A percentile compares a stretch with the other conserved stretches of the same genome.
phyloP scores from a whole-genome alignment of 176 grass and related monocot species.

The Oryza glumipatula region DNA sequence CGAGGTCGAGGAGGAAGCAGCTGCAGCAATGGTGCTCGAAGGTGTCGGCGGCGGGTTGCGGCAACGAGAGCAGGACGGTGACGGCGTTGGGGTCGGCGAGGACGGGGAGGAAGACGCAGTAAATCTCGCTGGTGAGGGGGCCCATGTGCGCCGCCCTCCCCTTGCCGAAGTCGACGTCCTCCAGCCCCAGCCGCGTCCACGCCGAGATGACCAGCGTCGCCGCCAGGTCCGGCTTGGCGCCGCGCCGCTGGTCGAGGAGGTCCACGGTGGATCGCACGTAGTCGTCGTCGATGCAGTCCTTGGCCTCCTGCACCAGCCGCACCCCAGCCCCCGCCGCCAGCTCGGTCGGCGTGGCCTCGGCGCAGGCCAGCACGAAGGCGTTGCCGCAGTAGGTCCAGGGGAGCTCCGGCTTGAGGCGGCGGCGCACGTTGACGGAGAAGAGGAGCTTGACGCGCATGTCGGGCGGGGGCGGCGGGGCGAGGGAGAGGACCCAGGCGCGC shows the following conservation, averaged over 20 bases:
- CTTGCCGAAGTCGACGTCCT: conserved; percentile 85
- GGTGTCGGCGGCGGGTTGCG: conserved; percentile 51
- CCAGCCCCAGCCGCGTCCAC: conserved; percentile 80
- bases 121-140: conserved; percentile 89
- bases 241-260: conserved; percentile 67
- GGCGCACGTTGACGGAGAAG: conserved; percentile 80
- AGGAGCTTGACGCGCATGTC: conserved; percentile 80
- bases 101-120: conserved; percentile 87
- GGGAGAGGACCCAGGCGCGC: conserved; percentile 75
- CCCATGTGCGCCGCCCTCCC: conserved; percentile 80
- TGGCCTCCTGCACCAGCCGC: conserved; percentile 77
- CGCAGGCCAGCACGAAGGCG: conserved; percentile 89
- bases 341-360: conserved; percentile 60
- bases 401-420: conserved; percentile 62
- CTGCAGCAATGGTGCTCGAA: conserved; percentile 67
- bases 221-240: conserved; percentile 64
- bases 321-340: conserved; percentile 25
- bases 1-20: conserved; percentile 1
- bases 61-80: conserved; percentile 79
- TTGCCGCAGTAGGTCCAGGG: conserved; percentile 88
- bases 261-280: conserved; percentile 86
- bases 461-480: conserved; percentile 47
- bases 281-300: conserved; percentile 56
- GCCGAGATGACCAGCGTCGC: conserved; percentile 84
- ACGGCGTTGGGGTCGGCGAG: conserved; percentile 57